Percentiles rank a stretch among this genome's conserved stretches.
These are phyloP conservation scores for Bipolaris sorokiniana DNA, from an alignment of 2,329 filamentous ascomycete species.

Conservation along the genomic window DNA sequence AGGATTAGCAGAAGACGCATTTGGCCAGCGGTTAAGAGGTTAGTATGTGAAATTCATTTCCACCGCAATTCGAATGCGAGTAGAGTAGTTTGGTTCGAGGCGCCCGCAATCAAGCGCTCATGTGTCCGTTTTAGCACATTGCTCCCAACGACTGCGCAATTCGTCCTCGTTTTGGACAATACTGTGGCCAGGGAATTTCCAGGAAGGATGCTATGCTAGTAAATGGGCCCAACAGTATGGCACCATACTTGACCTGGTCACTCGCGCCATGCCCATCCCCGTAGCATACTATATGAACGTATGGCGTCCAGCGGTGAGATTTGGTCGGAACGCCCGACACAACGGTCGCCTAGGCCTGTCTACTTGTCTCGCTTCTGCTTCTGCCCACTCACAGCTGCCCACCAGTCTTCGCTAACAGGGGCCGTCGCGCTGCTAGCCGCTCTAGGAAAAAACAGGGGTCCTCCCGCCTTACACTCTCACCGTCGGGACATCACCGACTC, in stretches of 20 bases:
- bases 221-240: constrained; percentile 17
- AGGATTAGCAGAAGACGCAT: constrained; percentile 22
- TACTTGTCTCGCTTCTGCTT: constrained; percentile 7
- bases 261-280: constrained; percentile 16
- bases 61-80: constrained; percentile 1
- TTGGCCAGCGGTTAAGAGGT: constrained; percentile 17
- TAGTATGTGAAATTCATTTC: no score
- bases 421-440: constrained; percentile 19
- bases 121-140: constrained; percentile 25
- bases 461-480: constrained; percentile 29
- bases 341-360: constrained; percentile 24
- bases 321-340: constrained; percentile 22
- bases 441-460: constrained; percentile 20
- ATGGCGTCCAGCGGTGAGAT: constrained; percentile 33
- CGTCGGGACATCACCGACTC: constrained; percentile 21
- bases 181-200: constrained; percentile 8
- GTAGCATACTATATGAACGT: constrained; percentile 4
- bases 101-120: constrained; percentile 8
- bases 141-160: background rate
- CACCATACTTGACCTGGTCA: constrained; percentile 24
- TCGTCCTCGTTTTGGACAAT: constrained; percentile 11
- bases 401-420: constrained; percentile 19
- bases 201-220: background rate
- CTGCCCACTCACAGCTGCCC: constrained; percentile 24
- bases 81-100: constrained; percentile 8